These are phyloP conservation scores for Oryza glumipatula DNA, from an alignment of 176 grass and related monocot genomes.

Conservation along the genomic window DNA sequence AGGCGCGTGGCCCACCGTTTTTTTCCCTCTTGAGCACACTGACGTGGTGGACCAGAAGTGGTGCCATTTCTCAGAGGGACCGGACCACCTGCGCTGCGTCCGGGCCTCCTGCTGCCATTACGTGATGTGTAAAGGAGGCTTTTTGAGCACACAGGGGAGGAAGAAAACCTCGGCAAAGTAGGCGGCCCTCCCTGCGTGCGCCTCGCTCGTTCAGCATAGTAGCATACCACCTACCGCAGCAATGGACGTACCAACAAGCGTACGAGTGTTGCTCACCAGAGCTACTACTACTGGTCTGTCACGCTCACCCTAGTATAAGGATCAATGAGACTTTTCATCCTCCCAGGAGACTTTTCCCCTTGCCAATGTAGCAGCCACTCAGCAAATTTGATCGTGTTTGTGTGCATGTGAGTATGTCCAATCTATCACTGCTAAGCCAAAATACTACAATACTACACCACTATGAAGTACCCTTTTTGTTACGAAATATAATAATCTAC, in stretches of 20 bases:
- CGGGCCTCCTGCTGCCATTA: background rate
- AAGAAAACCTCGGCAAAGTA: background rate
- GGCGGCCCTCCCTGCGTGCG: background rate
- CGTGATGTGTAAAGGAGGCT: background rate
- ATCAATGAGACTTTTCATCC: background rate
- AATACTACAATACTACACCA: background rate
- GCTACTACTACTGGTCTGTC: background rate
- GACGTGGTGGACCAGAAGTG: background rate
- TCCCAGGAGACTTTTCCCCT: background rate
- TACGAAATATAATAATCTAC: too few species aligned
- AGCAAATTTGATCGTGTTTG: background rate
- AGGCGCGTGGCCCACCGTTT: background rate
- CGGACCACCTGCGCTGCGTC: too few species aligned
- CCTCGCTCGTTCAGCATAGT: background rate
- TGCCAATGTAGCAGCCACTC: background rate
- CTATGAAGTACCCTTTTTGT: too few species aligned
- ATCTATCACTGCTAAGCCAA: background rate
- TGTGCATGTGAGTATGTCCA: background rate
- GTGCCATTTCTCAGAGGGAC: background rate
- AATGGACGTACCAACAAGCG: background rate
- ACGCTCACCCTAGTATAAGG: background rate
- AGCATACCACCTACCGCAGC: background rate
- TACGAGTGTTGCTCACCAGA: background rate
- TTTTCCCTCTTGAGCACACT: background rate
- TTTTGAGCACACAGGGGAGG: background rate